Evolutionary conservation across 345 rosid species (phyloP).

Genomic region (Lenwebbia sp.): DNA sequence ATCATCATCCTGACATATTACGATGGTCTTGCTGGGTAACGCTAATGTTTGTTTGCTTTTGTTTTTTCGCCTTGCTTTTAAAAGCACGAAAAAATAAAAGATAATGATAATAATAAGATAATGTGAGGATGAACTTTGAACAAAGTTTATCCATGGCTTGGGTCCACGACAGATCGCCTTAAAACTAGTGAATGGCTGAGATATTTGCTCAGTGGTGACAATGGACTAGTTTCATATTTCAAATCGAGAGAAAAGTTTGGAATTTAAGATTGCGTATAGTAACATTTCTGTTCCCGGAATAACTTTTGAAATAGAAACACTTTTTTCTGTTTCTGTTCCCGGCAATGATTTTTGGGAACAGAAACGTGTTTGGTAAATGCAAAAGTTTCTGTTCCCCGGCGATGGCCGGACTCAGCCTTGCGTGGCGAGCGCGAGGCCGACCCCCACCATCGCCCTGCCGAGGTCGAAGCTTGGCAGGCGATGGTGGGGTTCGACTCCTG

Average conservation of each 20-base stretch:
- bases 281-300: no score
- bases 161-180: background rate
- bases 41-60: background rate
- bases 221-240: no score
- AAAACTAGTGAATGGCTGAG: background rate
- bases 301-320: no score
- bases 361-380: no score
- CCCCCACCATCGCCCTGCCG: no score
- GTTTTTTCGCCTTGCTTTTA: background rate
- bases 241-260: background rate
- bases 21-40: background rate
- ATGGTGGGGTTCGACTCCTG: no score
- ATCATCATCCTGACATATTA: background rate
- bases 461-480: no score
- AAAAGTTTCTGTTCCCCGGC: no score
- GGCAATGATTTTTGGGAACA: no score
- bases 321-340: no score
- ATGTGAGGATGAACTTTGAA: background rate
- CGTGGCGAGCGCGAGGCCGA: no score
- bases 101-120: background rate
- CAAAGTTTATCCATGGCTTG: background rate
- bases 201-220: background rate
- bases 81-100: background rate
- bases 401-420: no score
- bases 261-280: background rate